Base-by-base conservation (phyloP, 1,284 basidiomycete genomes). In the Vanrija pseudolonga region DNA sequence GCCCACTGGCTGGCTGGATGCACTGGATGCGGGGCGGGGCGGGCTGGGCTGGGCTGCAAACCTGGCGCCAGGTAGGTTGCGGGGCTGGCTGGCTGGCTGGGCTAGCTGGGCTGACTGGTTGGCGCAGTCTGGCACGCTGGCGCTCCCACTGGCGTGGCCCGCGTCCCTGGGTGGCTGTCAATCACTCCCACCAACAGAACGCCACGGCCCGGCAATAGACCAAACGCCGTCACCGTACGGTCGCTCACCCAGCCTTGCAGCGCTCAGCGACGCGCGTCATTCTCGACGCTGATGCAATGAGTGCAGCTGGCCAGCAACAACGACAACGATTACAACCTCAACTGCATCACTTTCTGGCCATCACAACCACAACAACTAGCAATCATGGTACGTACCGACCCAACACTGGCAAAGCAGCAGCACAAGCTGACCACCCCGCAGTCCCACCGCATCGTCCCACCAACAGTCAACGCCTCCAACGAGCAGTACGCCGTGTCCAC, bases 401-500 rank as follows among this genome's bases (percentile, higher is more conserved):
- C n/a, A n/a, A n/a, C n/a, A n/a, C n/a, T 6, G 17, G 7, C 32
- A 36, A 28, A 28, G 24, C 14, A 17, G 45, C 24, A 20, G 7
- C 23, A 14, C 20, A 26, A 23, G n/a, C 36, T 24, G 50, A 55
- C 6, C n/a, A n/a, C 57, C 47, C 32, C 23, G 14, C 51, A 74
- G 70, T 73, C 73, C 4, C 59, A 65, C 50, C 65, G 71, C 19
- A 38, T 73, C 38, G 71, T 72, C 4, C 73, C 73, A 36, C 51
- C 68, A 17, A 63, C 68, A 19, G 65, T 71, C 17, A 62, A 63
- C 45, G 62, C 64, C 26, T 69, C 72, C 12, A 48, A 57, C n/a
- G 68, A 68, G 28, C 49, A 63, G 28, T 69, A 72, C 54, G 54
- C 67, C 46, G 63, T 74, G 36, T 73, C 72, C 22, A 65, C 65